Evolutionary conservation across 768 basidiomycete genomes (phyloP).

Genomic region (Suillus decipiens): DNA sequence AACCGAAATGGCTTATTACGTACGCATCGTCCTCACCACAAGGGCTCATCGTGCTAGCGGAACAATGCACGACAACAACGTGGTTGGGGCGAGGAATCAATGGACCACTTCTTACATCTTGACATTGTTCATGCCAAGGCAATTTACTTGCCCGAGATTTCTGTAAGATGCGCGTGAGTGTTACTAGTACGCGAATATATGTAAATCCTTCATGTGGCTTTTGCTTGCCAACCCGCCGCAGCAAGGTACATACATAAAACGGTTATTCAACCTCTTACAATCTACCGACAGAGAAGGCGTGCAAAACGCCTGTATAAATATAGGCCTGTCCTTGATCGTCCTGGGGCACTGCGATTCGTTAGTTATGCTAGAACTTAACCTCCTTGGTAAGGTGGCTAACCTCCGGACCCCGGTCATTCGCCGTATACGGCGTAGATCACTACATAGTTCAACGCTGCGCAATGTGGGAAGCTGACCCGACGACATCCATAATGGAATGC

Average conservation of each 20-base stretch:
- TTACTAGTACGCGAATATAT: conserved; percentile 16
- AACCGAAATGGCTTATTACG: conserved; percentile 40
- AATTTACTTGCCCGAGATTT: conserved; percentile 30
- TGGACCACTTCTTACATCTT: conserved; percentile 36
- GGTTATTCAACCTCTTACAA: conserved; percentile 25
- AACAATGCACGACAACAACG: conserved; percentile 30
- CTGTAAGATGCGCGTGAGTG: conserved; percentile 23
- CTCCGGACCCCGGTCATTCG: conserved; percentile 28
- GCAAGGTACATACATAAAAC: conserved; percentile 27
- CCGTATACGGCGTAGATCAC: conserved; percentile 6
- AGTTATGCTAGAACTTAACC: conserved; percentile 16
- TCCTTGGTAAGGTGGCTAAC: conserved; percentile 22
- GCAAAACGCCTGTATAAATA: conserved; percentile 18
- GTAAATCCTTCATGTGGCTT: conserved; percentile 24
- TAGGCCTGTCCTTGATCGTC: conserved; percentile 20
- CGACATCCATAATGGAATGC: conserved; percentile 21
- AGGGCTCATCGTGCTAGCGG: conserved; percentile 31
- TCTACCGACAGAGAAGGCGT: conserved; percentile 17
- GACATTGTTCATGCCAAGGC: conserved; percentile 30
- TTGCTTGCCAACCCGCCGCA: conserved; percentile 23
- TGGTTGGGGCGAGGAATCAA: conserved; percentile 31
- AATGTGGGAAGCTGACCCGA: conserved; percentile 26
- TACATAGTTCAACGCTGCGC: conserved; percentile 25
- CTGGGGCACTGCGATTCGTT: conserved; percentile 23
- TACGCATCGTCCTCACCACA: conserved; percentile 32